Percentiles rank a stretch among this genome's conserved stretches.
phyloP scores from a whole-genome alignment of 225 moss, liverwort and hornwort species.

The Pseudoscleropodium purum region DNA sequence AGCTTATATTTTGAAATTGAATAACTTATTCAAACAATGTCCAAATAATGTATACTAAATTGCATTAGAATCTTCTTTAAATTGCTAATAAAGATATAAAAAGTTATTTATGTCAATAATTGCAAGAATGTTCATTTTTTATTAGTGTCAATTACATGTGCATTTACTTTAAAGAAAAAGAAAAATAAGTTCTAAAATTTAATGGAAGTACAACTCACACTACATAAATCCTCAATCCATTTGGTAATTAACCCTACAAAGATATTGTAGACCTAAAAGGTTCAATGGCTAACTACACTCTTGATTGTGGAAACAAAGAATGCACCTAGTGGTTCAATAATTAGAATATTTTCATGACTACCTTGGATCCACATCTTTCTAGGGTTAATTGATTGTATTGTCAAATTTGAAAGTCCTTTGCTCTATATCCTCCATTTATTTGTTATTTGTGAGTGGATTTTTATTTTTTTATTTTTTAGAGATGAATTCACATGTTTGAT shows the following conservation, averaged over 20 bases:
- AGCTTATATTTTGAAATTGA: too few relatives aligned
- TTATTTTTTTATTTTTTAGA: fast-evolving
- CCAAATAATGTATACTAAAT: too few relatives aligned
- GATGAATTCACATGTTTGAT: not conserved
- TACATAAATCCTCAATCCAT: too few relatives aligned
- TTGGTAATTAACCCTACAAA: fast-evolving
- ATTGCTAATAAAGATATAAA: too few relatives aligned
- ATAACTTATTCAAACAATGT: too few relatives aligned
- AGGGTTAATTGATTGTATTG: fast-evolving
- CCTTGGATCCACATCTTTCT: fast-evolving
- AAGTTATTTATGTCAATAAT: too few relatives aligned
- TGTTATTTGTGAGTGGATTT: fast-evolving
- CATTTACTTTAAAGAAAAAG: too few relatives aligned
- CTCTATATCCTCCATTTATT: not conserved
- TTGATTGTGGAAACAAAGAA: not conserved
- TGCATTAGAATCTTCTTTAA: too few relatives aligned
- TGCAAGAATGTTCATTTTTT: too few relatives aligned
- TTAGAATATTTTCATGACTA: not conserved
- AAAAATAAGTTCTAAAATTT: too few relatives aligned
- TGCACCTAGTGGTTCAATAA: not conserved
- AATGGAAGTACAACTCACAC: too few relatives aligned
- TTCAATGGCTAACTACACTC: not conserved
- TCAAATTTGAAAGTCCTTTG: not conserved
- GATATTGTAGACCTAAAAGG: fast-evolving
- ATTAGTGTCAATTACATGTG: too few relatives aligned